These are phyloP conservation scores for Royoungia palumana DNA, from an alignment of 768 basidiomycete species.

Conservation along the genomic window DNA sequence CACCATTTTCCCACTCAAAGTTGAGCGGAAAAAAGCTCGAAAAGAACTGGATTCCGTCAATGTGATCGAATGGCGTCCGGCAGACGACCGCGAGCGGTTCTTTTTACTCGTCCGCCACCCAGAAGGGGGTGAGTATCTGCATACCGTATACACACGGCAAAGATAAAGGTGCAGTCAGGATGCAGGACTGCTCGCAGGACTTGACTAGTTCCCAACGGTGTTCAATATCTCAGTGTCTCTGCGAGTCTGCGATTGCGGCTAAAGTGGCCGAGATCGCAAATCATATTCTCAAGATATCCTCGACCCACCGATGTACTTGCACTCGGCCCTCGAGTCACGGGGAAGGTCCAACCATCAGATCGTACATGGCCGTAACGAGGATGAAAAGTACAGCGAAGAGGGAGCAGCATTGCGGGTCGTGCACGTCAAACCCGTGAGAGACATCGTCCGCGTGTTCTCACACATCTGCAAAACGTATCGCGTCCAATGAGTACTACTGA, in stretches of 20 bases:
- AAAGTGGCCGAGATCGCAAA: slow-evolving; percentile 33
- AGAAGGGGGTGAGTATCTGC: slow-evolving; percentile 59
- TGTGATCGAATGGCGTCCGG: slow-evolving; percentile 73
- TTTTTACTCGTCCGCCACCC: slow-evolving; percentile 82
- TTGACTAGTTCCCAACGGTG: slow-evolving; percentile 81
- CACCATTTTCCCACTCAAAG: slow-evolving; percentile 85
- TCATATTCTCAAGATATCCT: slow-evolving; percentile 37
- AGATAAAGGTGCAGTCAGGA: neutral
- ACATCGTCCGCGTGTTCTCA: slow-evolving; percentile 81
- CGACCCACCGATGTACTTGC: slow-evolving; percentile 21
- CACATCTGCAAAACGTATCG: slow-evolving; percentile 88
- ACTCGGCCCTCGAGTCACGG: slow-evolving; percentile 3
- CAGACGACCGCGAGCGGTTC: slow-evolving; percentile 42
- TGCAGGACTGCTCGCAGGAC: slow-evolving; percentile 83
- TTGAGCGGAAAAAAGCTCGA: slow-evolving; percentile 76
- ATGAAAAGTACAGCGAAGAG: neutral
- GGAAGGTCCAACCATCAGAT: neutral
- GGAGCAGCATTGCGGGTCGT: slow-evolving; percentile 31
- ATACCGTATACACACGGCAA: neutral
- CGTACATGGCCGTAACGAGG: neutral
- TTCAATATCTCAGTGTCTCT: slow-evolving; percentile 53
- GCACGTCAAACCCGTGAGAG: slow-evolving; percentile 51
- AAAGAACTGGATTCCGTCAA: slow-evolving; percentile 84
- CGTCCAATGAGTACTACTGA: slow-evolving; percentile 65
- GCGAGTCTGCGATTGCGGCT: slow-evolving; percentile 34